phyloP scores from a whole-genome alignment of 23 red algal genomes.

The Gracilaria vermiculophylla region DNA sequence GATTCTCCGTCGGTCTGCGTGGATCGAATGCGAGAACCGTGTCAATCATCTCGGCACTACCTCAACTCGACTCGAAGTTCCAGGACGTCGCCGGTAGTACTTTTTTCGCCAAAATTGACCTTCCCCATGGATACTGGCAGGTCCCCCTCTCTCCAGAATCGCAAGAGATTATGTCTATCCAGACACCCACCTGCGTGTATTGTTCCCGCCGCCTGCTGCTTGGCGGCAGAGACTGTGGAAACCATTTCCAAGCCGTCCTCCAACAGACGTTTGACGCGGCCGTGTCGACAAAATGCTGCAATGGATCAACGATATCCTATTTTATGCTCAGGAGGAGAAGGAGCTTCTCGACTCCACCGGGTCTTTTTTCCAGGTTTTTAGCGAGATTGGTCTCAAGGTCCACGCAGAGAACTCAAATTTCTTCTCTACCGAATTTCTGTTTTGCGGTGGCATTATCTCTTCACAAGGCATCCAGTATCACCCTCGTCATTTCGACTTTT shows the following conservation, averaged over 20 bases:
- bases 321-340: neutral
- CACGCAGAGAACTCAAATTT: slow-evolving; percentile 18
- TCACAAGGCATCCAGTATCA: neutral
- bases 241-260: slow-evolving; percentile 42
- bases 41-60: slow-evolving; percentile 23
- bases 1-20: slow-evolving; percentile 39
- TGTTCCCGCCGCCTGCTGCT: neutral
- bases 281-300: neutral
- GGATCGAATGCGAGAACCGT: slow-evolving; percentile 9
- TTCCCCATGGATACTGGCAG: neutral
- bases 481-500: neutral
- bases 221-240: slow-evolving; percentile 15
- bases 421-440: neutral
- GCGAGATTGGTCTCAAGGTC: slow-evolving; percentile 9
- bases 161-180: slow-evolving; percentile 33
- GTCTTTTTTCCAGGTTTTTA: neutral
- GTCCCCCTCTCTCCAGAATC: slow-evolving; percentile 18
- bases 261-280: neutral
- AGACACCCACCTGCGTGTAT: slow-evolving; percentile 29
- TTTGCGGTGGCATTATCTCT: slow-evolving; percentile 2
- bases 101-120: neutral
- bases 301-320: slow-evolving; percentile 46
- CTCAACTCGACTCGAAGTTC: neutral
- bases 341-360: neutral
- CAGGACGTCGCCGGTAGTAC: slow-evolving; percentile 16